These are phyloP conservation scores for Wickerhamomyces silvicola DNA, from an alignment of 805 yeast genomes.

Conservation along the genomic window DNA sequence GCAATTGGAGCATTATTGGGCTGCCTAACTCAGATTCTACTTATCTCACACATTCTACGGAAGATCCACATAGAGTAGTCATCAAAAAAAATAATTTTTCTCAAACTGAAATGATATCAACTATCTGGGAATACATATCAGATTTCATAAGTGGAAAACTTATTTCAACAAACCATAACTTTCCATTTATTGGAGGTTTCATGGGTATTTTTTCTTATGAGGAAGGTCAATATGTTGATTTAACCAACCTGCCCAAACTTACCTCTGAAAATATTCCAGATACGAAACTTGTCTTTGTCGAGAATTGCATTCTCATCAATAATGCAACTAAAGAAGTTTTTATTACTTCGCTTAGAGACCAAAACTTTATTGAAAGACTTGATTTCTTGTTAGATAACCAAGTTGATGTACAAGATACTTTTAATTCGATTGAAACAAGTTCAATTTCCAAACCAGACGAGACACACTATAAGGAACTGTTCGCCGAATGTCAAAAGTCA, in stretches of 20 bases:
- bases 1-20: conserved; percentile 84
- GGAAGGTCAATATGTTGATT: conserved; percentile 52
- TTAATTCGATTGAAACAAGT: conserved; percentile 13
- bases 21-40: conserved; percentile 42
- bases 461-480: conserved; percentile 45
- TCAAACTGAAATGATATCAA: conserved; percentile 6
- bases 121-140: conserved; percentile 52
- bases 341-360: conserved; percentile 40
- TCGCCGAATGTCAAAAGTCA: conserved; percentile 57
- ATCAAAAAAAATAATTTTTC: conserved; percentile 1
- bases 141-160: conserved; percentile 35
- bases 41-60: conserved; percentile 58
- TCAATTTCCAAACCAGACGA: conserved; percentile 45
- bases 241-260: conserved; percentile 28
- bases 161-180: conserved; percentile 19
- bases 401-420: not conserved
- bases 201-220: conserved; percentile 86
- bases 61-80: conserved; percentile 15
- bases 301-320: conserved; percentile 54
- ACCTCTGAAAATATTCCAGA: conserved; percentile 51
- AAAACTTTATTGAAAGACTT: conserved; percentile 13
- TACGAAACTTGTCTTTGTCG: conserved; percentile 65
- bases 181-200: conserved; percentile 90
- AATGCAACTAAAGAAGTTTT: conserved; percentile 38
- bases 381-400: conserved; percentile 21